A percentile compares a stretch with the other conserved stretches of the same genome.
phyloP scores from a whole-genome alignment of 441 rosid species.

The Breynia disticha region DNA sequence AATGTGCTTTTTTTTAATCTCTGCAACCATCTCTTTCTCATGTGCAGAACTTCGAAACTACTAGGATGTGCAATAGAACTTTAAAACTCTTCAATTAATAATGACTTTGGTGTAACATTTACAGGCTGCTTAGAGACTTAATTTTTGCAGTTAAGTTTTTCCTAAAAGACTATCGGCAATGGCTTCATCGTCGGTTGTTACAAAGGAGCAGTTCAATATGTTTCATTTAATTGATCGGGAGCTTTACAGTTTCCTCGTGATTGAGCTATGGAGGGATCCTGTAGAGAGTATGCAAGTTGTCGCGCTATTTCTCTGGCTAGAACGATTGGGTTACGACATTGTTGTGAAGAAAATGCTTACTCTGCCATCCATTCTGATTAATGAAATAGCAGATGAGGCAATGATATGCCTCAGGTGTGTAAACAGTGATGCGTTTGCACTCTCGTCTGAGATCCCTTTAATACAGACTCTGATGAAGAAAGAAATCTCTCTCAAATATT shows the following conservation, averaged over 20 bases:
- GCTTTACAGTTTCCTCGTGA: constrained; percentile 32
- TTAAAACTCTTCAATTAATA: not conserved
- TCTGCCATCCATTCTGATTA: constrained; percentile 23
- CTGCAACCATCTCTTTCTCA: too few species aligned
- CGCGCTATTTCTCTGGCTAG: constrained; percentile 47
- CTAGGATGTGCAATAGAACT: not conserved
- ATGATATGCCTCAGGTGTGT: constrained; percentile 25
- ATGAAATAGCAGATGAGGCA: constrained; percentile 42
- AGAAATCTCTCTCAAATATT: constrained; percentile 24
- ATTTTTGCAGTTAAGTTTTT: too few species aligned
- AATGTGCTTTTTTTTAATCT: too few species aligned
- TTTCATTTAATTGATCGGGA: constrained; percentile 42
- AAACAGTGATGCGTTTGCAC: constrained; percentile 3
- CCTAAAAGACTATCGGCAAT: not conserved
- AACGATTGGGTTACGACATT: constrained; percentile 20
- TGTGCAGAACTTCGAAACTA: too few species aligned
- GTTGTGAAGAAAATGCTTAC: constrained; percentile 26
- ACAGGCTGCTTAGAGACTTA: too few species aligned
- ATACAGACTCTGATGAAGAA: constrained; percentile 19
- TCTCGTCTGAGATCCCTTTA: constrained; percentile 21
- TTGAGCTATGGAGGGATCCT: constrained; percentile 33
- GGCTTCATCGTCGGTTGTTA: constrained; percentile 6
- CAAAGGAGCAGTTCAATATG: constrained; percentile 22
- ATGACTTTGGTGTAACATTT: not conserved
- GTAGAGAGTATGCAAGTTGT: constrained; percentile 29